Conservation (phyloP, 495 filamentous ascomycete species). For the Umbilicaria muhlenbergii region DNA sequence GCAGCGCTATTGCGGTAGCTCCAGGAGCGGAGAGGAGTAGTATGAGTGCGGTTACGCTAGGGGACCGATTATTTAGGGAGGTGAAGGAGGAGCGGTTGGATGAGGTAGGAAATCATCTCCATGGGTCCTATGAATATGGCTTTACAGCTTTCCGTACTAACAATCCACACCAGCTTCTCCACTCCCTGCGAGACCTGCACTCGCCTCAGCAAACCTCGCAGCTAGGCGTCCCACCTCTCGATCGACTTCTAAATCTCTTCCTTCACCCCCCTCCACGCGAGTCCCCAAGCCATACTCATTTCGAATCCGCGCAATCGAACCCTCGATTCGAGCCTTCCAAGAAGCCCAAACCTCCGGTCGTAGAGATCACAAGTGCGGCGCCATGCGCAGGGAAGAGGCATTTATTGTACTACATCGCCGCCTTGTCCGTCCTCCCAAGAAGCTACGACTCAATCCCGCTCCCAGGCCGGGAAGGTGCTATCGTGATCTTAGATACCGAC, state of each 20-base stretch:
- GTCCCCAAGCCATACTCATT: too few species aligned
- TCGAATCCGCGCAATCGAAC: constrained; percentile 1
- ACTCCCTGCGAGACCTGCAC: constrained; percentile 22
- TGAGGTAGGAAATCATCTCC: constrained; percentile 35
- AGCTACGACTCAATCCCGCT: constrained; percentile 17
- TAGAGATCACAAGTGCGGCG: constrained; percentile 40
- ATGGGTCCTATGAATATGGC: background rate
- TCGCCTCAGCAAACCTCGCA: background rate
- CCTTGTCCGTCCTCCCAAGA: constrained; percentile 40
- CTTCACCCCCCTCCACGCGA: constrained; percentile 10
- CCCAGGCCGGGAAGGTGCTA: constrained; percentile 37
- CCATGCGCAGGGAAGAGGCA: constrained; percentile 48
- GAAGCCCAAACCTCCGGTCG: constrained; percentile 23
- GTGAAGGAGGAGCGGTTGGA: constrained; percentile 47
- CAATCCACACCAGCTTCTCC: constrained; percentile 26
- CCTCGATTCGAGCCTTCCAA: background rate
- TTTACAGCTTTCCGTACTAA: constrained; percentile 1
- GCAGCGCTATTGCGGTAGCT: background rate
- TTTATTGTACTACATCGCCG: constrained; percentile 50
- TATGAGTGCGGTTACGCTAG: constrained; percentile 33
- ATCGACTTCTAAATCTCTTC: constrained; percentile 32
- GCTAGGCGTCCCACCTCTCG: constrained; percentile 31
- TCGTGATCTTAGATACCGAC: constrained; percentile 58
- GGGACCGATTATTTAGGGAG: constrained; percentile 47
- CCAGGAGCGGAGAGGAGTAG: background rate